A percentile compares a stretch with the other conserved stretches of the same genome.
Conservation (phyloP, 257 asterid genomes). For the Nicotiana obtusifolia region DNA sequence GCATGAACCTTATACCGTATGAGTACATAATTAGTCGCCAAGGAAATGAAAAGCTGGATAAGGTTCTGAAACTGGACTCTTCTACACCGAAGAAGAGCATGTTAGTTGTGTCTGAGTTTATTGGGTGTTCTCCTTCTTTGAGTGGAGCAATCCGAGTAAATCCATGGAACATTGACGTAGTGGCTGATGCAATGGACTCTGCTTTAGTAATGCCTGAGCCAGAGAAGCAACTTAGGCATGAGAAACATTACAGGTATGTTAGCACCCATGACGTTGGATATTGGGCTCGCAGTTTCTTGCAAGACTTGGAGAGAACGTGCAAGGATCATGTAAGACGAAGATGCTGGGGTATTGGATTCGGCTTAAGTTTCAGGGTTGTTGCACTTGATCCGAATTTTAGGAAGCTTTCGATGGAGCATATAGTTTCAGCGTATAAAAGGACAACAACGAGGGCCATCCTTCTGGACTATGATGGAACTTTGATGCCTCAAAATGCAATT, state of each 20-base stretch:
- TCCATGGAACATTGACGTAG: constrained; percentile 83
- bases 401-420: constrained; percentile 77
- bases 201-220: constrained; percentile 76
- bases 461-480: constrained; percentile 81
- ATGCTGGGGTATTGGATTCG: constrained; percentile 94
- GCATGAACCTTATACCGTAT: constrained; percentile 88
- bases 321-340: constrained; percentile 71
- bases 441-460: constrained; percentile 62
- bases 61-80: constrained; percentile 39
- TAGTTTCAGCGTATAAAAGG: constrained; percentile 78
- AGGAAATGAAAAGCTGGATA: constrained; percentile 58
- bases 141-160: constrained; percentile 87
- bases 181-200: constrained; percentile 77
- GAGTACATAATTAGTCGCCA: constrained; percentile 77
- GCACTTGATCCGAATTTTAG: constrained; percentile 81
- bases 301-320: constrained; percentile 74
- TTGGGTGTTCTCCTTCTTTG: constrained; percentile 83
- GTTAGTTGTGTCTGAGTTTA: constrained; percentile 83
- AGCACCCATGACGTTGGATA: constrained; percentile 87
- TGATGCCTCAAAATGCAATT: constrained; percentile 78
- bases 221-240: constrained; percentile 79
- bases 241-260: constrained; percentile 76
- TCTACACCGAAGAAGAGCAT: constrained; percentile 57
- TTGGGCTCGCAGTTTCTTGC: constrained; percentile 89
- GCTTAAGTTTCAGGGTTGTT: constrained; percentile 76